These are phyloP conservation scores for Alternaria infectoria DNA, from an alignment of 2,329 filamentous ascomycete species.

Conservation along the genomic window DNA sequence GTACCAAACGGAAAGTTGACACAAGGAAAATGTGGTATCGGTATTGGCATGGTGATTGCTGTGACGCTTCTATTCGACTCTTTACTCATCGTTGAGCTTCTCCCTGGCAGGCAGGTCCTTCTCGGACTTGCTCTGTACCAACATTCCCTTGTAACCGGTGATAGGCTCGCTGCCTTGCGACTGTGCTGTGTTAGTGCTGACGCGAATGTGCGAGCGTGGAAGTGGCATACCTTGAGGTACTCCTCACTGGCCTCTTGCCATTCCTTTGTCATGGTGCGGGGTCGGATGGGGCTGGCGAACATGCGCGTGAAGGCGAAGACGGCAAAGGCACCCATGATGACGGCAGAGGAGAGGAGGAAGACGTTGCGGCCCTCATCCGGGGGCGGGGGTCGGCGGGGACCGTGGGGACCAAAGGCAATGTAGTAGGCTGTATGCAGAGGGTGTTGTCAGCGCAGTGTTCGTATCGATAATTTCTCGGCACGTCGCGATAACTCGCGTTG, in stretches of 20 bases:
- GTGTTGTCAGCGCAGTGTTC: slow-evolving; percentile 27
- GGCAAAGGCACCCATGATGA: slow-evolving; percentile 69
- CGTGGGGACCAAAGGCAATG: slow-evolving; percentile 97
- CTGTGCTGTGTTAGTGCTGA: slow-evolving; percentile 33
- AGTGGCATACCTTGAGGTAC: slow-evolving; percentile 78
- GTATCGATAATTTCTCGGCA: slow-evolving; percentile 14
- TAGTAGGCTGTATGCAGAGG: slow-evolving; percentile 80
- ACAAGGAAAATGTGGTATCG: slow-evolving; percentile 44
- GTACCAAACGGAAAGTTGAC: slow-evolving; percentile 46
- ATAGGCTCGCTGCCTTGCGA: slow-evolving; percentile 48
- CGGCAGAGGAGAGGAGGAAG: slow-evolving; percentile 72
- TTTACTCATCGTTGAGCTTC: slow-evolving; percentile 45
- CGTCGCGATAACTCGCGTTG: slow-evolving; percentile 17
- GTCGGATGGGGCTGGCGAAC: slow-evolving; percentile 69
- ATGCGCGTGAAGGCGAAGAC: slow-evolving; percentile 76
- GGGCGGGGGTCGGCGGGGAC: slow-evolving; percentile 81
- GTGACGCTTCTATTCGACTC: slow-evolving; percentile 24
- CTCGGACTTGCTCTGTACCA: slow-evolving; percentile 48
- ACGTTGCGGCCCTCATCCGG: slow-evolving; percentile 86
- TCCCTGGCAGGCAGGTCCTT: slow-evolving; percentile 32
- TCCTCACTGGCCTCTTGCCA: slow-evolving; percentile 96
- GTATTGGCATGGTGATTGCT: slow-evolving; percentile 38
- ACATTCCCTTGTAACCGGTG: slow-evolving; percentile 49
- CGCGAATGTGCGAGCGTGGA: background rate
- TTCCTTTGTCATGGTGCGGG: slow-evolving; percentile 93